Base-by-base conservation (phyloP, 306 rosid species). In the Begonia peltatifolia region DNA sequence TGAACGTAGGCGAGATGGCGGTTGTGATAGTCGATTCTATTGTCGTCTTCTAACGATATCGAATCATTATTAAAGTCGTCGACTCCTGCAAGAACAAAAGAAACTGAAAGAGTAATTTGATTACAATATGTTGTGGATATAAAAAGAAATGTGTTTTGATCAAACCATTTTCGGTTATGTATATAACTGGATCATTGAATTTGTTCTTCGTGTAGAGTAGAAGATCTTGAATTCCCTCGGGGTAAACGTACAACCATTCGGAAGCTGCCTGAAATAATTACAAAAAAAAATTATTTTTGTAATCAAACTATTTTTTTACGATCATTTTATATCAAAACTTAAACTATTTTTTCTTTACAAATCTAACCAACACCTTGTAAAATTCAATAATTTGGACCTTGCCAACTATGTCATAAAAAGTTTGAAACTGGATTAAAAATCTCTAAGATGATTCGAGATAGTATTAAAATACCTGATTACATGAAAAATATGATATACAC, bases 101-200 rank as follows among this genome's bases (percentile, higher is more conserved):
- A 30, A 30, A 3, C n/a, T n/a, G n/a, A n/a, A n/a, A n/a, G n/a
- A n/a, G n/a, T n/a, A n/a, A 30, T 30, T 30, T 30, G 38, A 30
- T 30, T 30, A 6, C 8, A 4, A 30, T 30, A 5, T 30, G 9
- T 5, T 41, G 42, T 35, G 3, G 13, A 16, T 51, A 14, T n/a
- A 13, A 7, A 7, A 3, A 18, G 7, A 10, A 15, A 16, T 0
- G 18, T 18, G 38, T 10, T 57, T 6, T 41, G 47, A 55, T 62
- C 6, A 65, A 57, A 74, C 75, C 79, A 36, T 69, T 74, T 42
- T 69, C 79, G 9, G 72, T 69, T 17, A 74, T 61, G 47, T 69
- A 74, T 35, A 68, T 64, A 9, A 54, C 6, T 52, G 72, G 75
- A 54, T 68, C 23, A n/a, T 74, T 53, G 52, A 60, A 74, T 41